Percentiles rank a stretch among this genome's conserved stretches.
These are phyloP conservation scores for Populus euphratica DNA, from an alignment of 345 rosid species.

Conservation along the genomic window DNA sequence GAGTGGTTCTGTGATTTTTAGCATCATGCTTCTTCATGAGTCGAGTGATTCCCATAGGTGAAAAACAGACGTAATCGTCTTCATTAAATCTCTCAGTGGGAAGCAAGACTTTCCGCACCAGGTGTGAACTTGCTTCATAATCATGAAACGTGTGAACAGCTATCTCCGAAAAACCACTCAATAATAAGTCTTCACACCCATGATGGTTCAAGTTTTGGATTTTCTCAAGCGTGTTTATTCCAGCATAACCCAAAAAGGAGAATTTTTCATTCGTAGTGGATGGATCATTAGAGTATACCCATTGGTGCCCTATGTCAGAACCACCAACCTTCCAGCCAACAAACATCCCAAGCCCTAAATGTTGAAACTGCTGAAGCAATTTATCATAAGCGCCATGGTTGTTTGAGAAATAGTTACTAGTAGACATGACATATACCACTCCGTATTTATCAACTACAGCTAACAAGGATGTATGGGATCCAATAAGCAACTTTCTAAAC, in stretches of 20 bases:
- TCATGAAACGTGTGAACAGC: slow-evolving; percentile 27
- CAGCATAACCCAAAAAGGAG: slow-evolving; percentile 13
- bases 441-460: slow-evolving; percentile 81
- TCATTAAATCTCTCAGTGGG: slow-evolving; percentile 49
- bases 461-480: slow-evolving; percentile 64
- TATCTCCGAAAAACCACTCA: slow-evolving; percentile 49
- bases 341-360: slow-evolving; percentile 58
- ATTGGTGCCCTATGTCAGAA: slow-evolving; percentile 55
- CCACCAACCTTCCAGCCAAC: slow-evolving; percentile 75
- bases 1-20: slow-evolving; percentile 29
- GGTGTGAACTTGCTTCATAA: slow-evolving; percentile 34
- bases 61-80: slow-evolving; percentile 68
- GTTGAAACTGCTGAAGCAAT: slow-evolving; percentile 47
- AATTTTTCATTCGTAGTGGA: slow-evolving; percentile 22
- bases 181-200: slow-evolving; percentile 34
- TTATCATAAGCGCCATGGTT: slow-evolving; percentile 32
- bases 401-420: slow-evolving; percentile 47
- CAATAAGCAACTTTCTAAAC: slow-evolving; percentile 68
- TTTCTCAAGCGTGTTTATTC: slow-evolving; percentile 26
- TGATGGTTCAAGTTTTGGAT: slow-evolving; percentile 25
- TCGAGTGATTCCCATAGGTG: slow-evolving; percentile 78
- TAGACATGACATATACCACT: slow-evolving; percentile 52
- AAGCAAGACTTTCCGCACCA: slow-evolving; percentile 53
- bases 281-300: slow-evolving; percentile 26
- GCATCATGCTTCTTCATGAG: slow-evolving; percentile 49